These are phyloP conservation scores for Allodekkera sacchari DNA, from an alignment of 805 yeast genomes.

Conservation along the genomic window DNA sequence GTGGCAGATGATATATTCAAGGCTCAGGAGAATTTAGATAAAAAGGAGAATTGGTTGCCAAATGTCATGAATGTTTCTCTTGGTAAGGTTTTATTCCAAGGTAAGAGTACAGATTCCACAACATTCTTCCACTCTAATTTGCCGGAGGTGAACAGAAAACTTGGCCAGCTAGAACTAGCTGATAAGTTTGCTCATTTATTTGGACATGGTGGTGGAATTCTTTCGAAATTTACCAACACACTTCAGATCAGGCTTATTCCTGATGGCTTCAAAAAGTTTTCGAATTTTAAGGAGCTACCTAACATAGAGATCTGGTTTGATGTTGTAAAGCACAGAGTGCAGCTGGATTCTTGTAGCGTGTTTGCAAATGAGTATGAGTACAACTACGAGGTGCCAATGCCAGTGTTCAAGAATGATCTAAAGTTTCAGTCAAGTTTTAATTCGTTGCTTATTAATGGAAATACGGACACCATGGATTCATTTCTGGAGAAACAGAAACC, in stretches of 20 bases:
- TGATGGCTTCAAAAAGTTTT: conserved; percentile 18
- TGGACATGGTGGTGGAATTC: conserved; percentile 24
- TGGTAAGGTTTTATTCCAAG: conserved; percentile 19
- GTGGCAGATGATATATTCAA: conserved; percentile 8
- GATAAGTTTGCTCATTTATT: conserved; percentile 18
- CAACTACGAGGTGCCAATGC: conserved; percentile 18
- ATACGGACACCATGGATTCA: conserved; percentile 8
- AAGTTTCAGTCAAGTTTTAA: conserved; percentile 23
- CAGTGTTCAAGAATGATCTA: conserved; percentile 19
- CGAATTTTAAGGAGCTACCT: conserved; percentile 18
- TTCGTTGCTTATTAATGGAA: conserved; percentile 16
- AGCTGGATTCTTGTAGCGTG: conserved; percentile 14
- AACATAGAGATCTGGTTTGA: conserved; percentile 25
- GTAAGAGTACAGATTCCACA: conserved; percentile 5
- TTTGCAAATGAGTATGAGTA: conserved; percentile 22
- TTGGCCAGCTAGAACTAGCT: conserved; percentile 15
- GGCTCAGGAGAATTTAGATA: conserved; percentile 3
- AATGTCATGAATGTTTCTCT: conserved; percentile 19
- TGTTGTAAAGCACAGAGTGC: conserved; percentile 13
- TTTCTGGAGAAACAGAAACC: conserved; percentile 12
- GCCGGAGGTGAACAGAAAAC: conserved; percentile 16
- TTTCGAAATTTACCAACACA: conserved; percentile 19
- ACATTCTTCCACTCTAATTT: conserved; percentile 20
- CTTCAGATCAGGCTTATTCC: conserved; percentile 25
- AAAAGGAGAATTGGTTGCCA: conserved; percentile 13